Percentiles rank a stretch among this genome's conserved stretches.
Conservation (phyloP, 1,139 yeast species). For the Magnusiomyces paraingens region DNA sequence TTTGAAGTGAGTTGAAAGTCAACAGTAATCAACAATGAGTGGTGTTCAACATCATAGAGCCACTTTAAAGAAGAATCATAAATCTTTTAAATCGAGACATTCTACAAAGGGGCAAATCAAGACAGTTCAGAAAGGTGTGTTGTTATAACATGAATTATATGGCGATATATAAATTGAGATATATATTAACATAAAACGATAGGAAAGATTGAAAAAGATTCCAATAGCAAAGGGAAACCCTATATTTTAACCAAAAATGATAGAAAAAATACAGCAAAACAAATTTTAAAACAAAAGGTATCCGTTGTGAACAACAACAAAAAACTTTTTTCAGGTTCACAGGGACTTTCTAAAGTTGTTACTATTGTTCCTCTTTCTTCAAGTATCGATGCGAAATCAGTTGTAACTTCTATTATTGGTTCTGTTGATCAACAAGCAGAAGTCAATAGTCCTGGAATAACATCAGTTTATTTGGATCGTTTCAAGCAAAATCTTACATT, state of each 20-base stretch:
- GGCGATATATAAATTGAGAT: background rate
- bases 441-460: slow-evolving; percentile 31
- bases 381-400: slow-evolving; percentile 49
- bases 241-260: slow-evolving; percentile 52
- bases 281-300: slow-evolving; percentile 68
- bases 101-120: slow-evolving; percentile 85
- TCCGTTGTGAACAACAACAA: slow-evolving; percentile 41
- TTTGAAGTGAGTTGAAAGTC: background rate
- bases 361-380: slow-evolving; percentile 73
- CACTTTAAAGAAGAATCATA: slow-evolving; percentile 75
- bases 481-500: slow-evolving; percentile 73
- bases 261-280: slow-evolving; percentile 73
- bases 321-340: slow-evolving; percentile 69
- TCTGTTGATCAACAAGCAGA: background rate
- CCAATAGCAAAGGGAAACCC: slow-evolving; percentile 35
- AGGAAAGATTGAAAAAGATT: slow-evolving; percentile 65
- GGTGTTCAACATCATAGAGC: slow-evolving; percentile 63
- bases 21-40: slow-evolving; percentile 9
- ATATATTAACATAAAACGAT: slow-evolving; percentile 5
- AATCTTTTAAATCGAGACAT: slow-evolving; percentile 86
- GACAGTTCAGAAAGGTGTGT: slow-evolving; percentile 61
- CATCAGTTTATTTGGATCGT: slow-evolving; percentile 42
- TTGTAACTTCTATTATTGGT: slow-evolving; percentile 6
- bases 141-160: background rate
- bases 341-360: slow-evolving; percentile 77